Evolutionary conservation across 352 stramenopile species (phyloP), one percentile per base, ranked within the genome.

Genomic region (Aphanomyces cochlioides): DNA sequence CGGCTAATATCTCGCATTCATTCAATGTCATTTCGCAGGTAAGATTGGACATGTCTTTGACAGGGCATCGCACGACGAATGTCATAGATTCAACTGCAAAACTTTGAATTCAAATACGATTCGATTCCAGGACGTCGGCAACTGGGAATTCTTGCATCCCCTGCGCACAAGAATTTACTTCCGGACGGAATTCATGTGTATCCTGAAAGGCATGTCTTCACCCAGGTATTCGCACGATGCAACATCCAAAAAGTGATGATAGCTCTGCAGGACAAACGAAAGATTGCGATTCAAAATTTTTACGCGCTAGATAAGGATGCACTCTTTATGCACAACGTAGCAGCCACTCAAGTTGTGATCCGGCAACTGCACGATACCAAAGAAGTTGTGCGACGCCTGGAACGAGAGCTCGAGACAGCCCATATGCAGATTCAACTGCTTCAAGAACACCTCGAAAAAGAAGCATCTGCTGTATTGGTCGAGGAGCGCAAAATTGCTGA

Each of bases 301-400:
- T 84, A 92, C 38, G 80, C 92, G 2, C 81, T 97, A 6, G 90
- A 97, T 75, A 95, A 95, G 50, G 82, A 92, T 56, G 79, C 85
- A 21, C 74, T 98, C 4, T 97, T 97, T 72, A 96, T 97, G 90
- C 88, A 97, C 80, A 95, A 87, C 61, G 74, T 98, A 10, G 91
- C 79, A 2, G 93, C 91, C 17, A 94, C 88, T 0, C 89, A 98
- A 73, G 84, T 93, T 64, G 74, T 98, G 3, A 78, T 89, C 38
- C 48, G 60, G n/a, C 72, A 83, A 67, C 65, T 34, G 28, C 50
- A 66, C 5, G 64, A 61, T 21, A 69, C 78, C 15, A 66, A 78
- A 17, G 54, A 64, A 7, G 75, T 80, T 28, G 57, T 96, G n/a
- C 19, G 80, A 2, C 53, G 3, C 3, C 67, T 88, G 0, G 57